A percentile compares a stretch with the other conserved stretches of the same genome.
Evolutionary conservation across 129 eudicot species (phyloP).

Genomic region (Lactuca saligna): DNA sequence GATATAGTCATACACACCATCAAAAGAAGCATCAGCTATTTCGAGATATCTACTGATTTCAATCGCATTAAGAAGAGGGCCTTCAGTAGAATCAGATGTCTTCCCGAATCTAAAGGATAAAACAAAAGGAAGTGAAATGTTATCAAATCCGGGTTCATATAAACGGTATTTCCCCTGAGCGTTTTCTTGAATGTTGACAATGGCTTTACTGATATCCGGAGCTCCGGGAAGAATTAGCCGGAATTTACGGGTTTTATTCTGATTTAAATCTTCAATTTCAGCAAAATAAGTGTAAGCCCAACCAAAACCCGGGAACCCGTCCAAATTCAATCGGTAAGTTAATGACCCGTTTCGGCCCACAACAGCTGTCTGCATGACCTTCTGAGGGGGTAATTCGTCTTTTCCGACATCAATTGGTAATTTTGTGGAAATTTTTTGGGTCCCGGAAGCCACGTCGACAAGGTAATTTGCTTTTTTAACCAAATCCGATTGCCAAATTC

Average conservation of each 20-base stretch:
- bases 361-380: slow-evolving; percentile 92
- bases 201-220: slow-evolving; percentile 55
- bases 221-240: slow-evolving; percentile 49
- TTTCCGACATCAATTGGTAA: slow-evolving; percentile 46
- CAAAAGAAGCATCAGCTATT: slow-evolving; percentile 61
- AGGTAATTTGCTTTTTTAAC: slow-evolving; percentile 76
- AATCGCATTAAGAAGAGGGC: slow-evolving; percentile 84
- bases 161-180: slow-evolving; percentile 73
- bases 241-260: slow-evolving; percentile 50
- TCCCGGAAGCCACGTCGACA: slow-evolving; percentile 86
- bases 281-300: slow-evolving; percentile 86
- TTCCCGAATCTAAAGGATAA: slow-evolving; percentile 61
- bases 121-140: slow-evolving; percentile 76
- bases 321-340: slow-evolving; percentile 69
- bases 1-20: slow-evolving; percentile 68
- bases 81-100: slow-evolving; percentile 69
- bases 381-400: slow-evolving; percentile 71
- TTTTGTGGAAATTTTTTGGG: slow-evolving; percentile 60
- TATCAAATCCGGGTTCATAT: slow-evolving; percentile 70
- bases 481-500: slow-evolving; percentile 80
- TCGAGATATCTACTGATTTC: slow-evolving; percentile 67
- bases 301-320: slow-evolving; percentile 77
- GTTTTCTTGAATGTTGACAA: slow-evolving; percentile 73
- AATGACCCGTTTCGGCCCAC: slow-evolving; percentile 73
- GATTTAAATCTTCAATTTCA: slow-evolving; percentile 63